Evolutionary conservation across 352 stramenopile genomes (phyloP), one percentile per base, ranked within the genome.

Genomic region (Globisporangium spiculum): DNA sequence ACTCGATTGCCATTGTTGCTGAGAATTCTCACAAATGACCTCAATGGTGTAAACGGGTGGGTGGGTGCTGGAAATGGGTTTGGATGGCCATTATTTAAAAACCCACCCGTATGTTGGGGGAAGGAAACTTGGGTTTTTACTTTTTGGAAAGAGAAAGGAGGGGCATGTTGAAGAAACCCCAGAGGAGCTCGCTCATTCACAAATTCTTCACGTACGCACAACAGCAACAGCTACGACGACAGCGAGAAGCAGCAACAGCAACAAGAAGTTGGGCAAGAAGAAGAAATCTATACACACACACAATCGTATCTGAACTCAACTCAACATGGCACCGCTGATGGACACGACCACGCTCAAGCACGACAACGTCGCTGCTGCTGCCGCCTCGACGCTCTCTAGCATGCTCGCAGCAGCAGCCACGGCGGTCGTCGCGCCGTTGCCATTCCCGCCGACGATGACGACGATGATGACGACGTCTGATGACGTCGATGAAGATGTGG

Each of bases 311-410:
- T 24, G 12, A 12, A 63, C 34, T 14, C 18, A 52, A 52, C 22
- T 34, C n/a, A 24, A 24, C 30, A 70, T 70, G 65, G 65, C 65
- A 26, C 65, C 65, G 46, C 58, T 70, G 58, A 65, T 70, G 57
- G 65, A 70, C 58, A 56, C 65, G 16, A 61, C 38, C 65, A 41
- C 36, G 22, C 65, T 70, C 48, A 65, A 70, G 65, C 60, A 66
- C 48, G 58, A 65, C 22, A 63, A 41, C 57, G 30, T 53, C 18
- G 36, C 38, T 10, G 63, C 32, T 4, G 58, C 53, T 4, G 55
- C 48, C 24, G n/a, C 52, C 18, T 57, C 60, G 8, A 22, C 54
- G 20, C 53, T 68, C 63, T 34, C 52, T 10, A 68, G 54, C 54
- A 62, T 68, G 54, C 54, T 67, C 46, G 34, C 27, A 6, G 30